A percentile compares a stretch with the other conserved stretches of the same genome.
Evolutionary conservation across 108 stramenopile genomes (phyloP).

Genomic region (Seminavis robusta): DNA sequence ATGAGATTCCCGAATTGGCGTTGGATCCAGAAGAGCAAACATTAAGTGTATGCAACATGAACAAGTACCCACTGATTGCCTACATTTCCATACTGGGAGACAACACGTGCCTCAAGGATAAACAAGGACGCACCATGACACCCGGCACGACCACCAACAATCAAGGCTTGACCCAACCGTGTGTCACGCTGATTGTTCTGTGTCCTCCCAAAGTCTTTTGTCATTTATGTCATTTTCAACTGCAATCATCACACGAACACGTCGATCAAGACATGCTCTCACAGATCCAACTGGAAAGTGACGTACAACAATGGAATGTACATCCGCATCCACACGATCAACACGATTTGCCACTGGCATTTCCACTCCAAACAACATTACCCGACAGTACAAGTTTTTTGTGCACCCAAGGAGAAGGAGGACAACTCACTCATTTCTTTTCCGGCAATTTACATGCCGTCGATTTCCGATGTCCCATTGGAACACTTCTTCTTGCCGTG

Average conservation of each 20-base stretch:
- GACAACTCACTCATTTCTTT: conserved; percentile 84
- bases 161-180: conserved; percentile 15
- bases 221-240: conserved; percentile 61
- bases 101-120: conserved; percentile 20
- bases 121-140: conserved; percentile 11
- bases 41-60: conserved; percentile 42
- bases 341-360: conserved; percentile 46
- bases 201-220: conserved; percentile 72
- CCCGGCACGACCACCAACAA: conserved; percentile 34
- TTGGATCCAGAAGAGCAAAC: conserved; percentile 53
- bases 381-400: too few relatives aligned
- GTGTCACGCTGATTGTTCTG: conserved; percentile 74
- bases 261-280: conserved; percentile 29
- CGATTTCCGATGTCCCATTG: conserved; percentile 82
- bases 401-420: conserved; percentile 81
- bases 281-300: conserved; percentile 64
- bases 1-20: conserved; percentile 44
- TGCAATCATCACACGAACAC: too few relatives aligned
- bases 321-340: conserved; percentile 65
- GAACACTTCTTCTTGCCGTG: conserved; percentile 75
- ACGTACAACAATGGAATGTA: conserved; percentile 58
- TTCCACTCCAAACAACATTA: conserved; percentile 41
- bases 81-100: conserved; percentile 50
- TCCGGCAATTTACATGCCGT: conserved; percentile 81
- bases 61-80: conserved; percentile 22